Conservation (phyloP, 2,329 filamentous ascomycete species). For the Massarina eburnea region DNA sequence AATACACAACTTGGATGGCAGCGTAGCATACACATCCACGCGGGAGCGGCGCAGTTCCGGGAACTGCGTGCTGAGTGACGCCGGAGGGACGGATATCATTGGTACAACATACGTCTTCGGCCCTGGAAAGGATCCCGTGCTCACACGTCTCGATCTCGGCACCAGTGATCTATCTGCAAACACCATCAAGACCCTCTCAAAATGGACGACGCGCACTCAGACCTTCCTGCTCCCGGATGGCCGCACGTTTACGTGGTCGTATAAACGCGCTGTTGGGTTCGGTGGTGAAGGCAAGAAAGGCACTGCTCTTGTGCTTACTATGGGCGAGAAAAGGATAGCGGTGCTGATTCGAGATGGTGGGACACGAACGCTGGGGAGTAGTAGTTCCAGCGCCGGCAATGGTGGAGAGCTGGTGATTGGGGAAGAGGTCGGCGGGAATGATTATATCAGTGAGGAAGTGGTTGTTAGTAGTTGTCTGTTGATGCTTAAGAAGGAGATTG, state of each 20-base stretch:
- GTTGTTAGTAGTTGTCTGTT: slow-evolving; percentile 59
- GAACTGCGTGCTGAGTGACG: slow-evolving; percentile 50
- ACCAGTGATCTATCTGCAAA: slow-evolving; percentile 11
- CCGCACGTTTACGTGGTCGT: slow-evolving; percentile 57
- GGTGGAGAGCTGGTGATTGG: slow-evolving; percentile 53
- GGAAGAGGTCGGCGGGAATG: slow-evolving; percentile 30
- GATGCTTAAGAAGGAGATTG: slow-evolving; percentile 68
- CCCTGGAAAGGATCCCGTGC: slow-evolving; percentile 53
- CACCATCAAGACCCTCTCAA: slow-evolving; percentile 40
- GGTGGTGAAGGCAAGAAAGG: slow-evolving; percentile 17
- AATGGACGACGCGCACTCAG: slow-evolving; percentile 52
- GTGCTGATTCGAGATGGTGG: slow-evolving; percentile 44
- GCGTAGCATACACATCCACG: slow-evolving; percentile 55
- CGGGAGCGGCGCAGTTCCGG: slow-evolving; percentile 53
- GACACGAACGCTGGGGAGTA: slow-evolving; percentile 44
- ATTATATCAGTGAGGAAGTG: slow-evolving; percentile 44
- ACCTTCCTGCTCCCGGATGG: slow-evolving; percentile 53
- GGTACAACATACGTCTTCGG: slow-evolving; percentile 61
- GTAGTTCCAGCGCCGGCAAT: slow-evolving; percentile 43
- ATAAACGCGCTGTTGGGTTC: slow-evolving; percentile 35
- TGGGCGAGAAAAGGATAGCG: slow-evolving; percentile 36
- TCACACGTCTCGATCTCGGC: slow-evolving; percentile 43
- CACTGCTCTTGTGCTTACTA: slow-evolving; percentile 17
- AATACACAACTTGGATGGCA: slow-evolving; percentile 39
- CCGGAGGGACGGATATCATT: slow-evolving; percentile 46